These are phyloP conservation scores for Capsicum rhomboideum DNA, from an alignment of 257 asterid genomes.

Conservation along the genomic window DNA sequence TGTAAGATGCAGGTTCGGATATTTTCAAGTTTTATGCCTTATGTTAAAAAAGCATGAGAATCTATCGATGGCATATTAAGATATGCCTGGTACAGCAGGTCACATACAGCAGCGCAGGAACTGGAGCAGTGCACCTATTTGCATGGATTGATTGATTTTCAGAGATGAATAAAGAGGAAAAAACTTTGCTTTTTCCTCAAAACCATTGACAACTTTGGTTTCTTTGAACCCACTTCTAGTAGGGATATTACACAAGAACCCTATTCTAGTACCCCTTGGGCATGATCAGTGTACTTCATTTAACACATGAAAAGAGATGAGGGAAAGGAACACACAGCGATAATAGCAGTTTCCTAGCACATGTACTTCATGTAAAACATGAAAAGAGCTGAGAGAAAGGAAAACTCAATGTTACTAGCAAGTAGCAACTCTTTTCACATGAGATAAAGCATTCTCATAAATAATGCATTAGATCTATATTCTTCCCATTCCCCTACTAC, in stretches of 20 bases:
- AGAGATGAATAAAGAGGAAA: not conserved
- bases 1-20: not conserved
- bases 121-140: not conserved
- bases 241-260: not conserved
- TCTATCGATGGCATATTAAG: not conserved
- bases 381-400: not conserved
- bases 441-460: not conserved
- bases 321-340: not conserved
- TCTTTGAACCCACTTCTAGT: not conserved
- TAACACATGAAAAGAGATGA: not conserved
- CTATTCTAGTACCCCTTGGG: not conserved
- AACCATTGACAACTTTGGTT: not conserved
- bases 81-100: not conserved
- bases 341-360: not conserved
- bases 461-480: not conserved
- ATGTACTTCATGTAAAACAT: not conserved
- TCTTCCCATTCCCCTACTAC: not conserved
- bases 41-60: not conserved
- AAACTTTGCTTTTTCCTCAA: not conserved
- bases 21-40: not conserved
- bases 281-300: not conserved
- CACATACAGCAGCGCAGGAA: not conserved
- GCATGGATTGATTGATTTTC: not conserved
- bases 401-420: not conserved
- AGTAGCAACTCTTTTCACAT: not conserved